These are phyloP conservation scores for Zychaea mexicana DNA, from an alignment of 371 early-diverging fungal species.

Conservation along the genomic window DNA sequence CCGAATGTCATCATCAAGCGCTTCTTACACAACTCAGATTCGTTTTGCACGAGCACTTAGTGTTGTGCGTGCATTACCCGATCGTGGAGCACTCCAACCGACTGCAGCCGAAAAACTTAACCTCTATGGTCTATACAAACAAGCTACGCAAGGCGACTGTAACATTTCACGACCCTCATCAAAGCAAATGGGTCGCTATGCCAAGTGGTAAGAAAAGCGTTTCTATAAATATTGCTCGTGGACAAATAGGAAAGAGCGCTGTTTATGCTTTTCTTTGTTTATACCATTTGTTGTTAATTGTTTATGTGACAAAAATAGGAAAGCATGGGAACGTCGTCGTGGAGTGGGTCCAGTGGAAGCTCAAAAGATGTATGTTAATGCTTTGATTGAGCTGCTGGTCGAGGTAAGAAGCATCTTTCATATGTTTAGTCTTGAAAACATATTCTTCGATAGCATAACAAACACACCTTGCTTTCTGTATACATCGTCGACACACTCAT, in stretches of 20 bases:
- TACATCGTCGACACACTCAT: not conserved
- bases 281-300: not conserved
- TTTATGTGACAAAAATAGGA: conserved; percentile 17
- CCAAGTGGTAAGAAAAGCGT: conserved; percentile 35
- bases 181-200: conserved; percentile 23
- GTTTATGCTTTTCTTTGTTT: not conserved
- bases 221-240: no score
- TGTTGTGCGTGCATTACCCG: conserved; percentile 30
- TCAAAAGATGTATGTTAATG: conserved; percentile 30
- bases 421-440: not conserved
- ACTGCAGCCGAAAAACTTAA: conserved; percentile 65
- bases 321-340: conserved; percentile 38
- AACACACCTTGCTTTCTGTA: not conserved
- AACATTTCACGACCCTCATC: conserved; percentile 38
- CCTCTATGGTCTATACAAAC: conserved; percentile 81
- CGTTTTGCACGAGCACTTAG: conserved; percentile 34
- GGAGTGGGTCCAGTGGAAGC: conserved; percentile 36
- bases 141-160: conserved; percentile 73
- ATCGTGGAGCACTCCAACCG: conserved; percentile 43
- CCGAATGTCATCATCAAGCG: conserved; percentile 7
- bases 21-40: conserved; percentile 22
- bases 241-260: no score
- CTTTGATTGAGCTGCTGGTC: conserved; percentile 25
- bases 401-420: no score
- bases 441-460: no score